phyloP scores from a whole-genome alignment of 202 grass and related monocot genomes.

The Dendrocalamus latiflorus region DNA sequence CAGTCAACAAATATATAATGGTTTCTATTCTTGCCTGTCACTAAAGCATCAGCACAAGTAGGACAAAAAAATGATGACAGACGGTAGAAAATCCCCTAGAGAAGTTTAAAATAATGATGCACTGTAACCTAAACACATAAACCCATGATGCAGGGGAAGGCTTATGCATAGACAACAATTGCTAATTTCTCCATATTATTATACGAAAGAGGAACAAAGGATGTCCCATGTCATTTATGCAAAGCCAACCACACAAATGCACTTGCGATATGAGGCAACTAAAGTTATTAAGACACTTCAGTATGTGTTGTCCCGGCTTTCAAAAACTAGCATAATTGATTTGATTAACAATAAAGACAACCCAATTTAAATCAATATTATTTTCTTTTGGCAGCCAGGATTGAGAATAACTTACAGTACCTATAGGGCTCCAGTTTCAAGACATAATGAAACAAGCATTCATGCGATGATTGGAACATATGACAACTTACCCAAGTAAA shows the following conservation, averaged over 20 bases:
- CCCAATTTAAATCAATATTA: conserved; percentile 11
- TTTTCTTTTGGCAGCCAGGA: neutral
- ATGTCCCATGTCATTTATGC: neutral
- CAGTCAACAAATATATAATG: neutral
- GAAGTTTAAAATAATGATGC: neutral
- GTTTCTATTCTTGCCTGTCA: neutral
- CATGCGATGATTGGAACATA: neutral
- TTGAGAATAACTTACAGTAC: neutral
- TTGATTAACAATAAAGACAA: conserved; percentile 10
- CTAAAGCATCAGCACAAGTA: neutral
- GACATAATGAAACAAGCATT: neutral
- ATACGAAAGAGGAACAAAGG: neutral
- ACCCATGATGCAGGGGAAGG: neutral
- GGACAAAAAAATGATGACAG: neutral
- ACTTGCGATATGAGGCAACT: neutral
- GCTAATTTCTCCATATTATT: neutral
- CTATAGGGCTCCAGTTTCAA: neutral
- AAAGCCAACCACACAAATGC: neutral
- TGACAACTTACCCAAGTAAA: conserved; percentile 74
- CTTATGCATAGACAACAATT: neutral
- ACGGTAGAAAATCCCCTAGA: neutral
- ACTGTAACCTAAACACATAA: neutral
- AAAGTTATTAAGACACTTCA: conserved; percentile 7
- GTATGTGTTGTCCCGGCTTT: neutral
- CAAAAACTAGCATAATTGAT: neutral